A percentile compares a stretch with the other conserved stretches of the same genome.
Conservation (phyloP, 2,329 filamentous ascomycete species). For the Fusarium abutilonis region DNA sequence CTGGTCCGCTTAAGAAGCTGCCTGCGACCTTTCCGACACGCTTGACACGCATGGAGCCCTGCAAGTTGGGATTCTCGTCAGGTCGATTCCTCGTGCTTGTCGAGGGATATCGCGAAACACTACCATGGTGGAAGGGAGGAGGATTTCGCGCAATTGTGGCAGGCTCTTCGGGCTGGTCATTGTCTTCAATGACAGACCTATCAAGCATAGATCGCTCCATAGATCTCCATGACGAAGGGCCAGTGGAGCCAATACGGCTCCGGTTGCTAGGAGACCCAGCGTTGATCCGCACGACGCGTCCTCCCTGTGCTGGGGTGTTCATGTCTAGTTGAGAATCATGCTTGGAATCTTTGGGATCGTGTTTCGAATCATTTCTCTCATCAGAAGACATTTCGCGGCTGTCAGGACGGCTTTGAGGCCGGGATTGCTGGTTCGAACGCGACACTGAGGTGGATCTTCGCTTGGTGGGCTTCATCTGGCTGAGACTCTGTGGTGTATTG, state of each 20-base stretch:
- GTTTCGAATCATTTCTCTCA: slow-evolving; percentile 49
- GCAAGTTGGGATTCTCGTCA: slow-evolving; percentile 72
- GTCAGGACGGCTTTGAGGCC: slow-evolving; percentile 52
- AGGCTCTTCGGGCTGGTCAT: slow-evolving; percentile 60
- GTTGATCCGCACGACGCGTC: slow-evolving; percentile 65
- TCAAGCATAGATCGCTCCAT: slow-evolving; percentile 50
- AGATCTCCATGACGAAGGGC: slow-evolving; percentile 51
- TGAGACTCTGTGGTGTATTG: slow-evolving; percentile 58
- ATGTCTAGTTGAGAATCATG: slow-evolving; percentile 53
- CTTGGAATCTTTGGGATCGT: slow-evolving; percentile 29
- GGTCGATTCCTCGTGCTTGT: slow-evolving; percentile 61
- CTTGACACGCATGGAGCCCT: slow-evolving; percentile 81
- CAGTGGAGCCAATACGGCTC: slow-evolving; percentile 51
- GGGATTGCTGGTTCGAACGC: slow-evolving; percentile 46
- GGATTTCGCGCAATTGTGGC: slow-evolving; percentile 61
- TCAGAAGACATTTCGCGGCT: slow-evolving; percentile 56
- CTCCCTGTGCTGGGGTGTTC: slow-evolving; percentile 64
- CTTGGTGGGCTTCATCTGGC: slow-evolving; percentile 54
- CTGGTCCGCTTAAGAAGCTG: slow-evolving; percentile 81
- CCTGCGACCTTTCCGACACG: slow-evolving; percentile 78
- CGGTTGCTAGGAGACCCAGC: slow-evolving; percentile 61
- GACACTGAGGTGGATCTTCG: slow-evolving; percentile 64
- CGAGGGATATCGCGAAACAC: slow-evolving; percentile 62
- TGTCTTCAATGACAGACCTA: slow-evolving; percentile 54
- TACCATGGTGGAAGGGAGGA: slow-evolving; percentile 59